Percentiles rank a stretch among this genome's conserved stretches.
Evolutionary conservation across 164 flowering plant species (phyloP).

Genomic region (Cinnamomum chago): DNA sequence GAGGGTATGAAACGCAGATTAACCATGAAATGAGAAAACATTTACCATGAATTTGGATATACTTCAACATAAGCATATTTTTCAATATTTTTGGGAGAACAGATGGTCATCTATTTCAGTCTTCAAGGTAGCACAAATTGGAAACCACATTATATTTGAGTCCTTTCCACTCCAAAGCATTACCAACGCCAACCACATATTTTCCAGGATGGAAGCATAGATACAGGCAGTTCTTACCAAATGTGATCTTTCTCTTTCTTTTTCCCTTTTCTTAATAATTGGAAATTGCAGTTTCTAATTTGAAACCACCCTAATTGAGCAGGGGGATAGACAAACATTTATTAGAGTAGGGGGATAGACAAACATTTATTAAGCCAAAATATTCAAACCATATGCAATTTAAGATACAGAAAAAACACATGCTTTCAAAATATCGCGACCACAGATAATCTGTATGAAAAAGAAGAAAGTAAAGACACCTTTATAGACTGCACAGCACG

Average conservation of each 20-base stretch:
- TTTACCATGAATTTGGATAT: not conserved
- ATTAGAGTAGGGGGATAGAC: not conserved
- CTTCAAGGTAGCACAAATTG: not conserved
- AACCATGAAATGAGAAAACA: not conserved
- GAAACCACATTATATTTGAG: not conserved
- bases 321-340: not conserved
- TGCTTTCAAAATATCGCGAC: not conserved
- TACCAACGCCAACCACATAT: not conserved
- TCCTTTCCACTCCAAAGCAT: not conserved
- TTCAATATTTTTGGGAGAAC: not conserved
- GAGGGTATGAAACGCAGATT: not conserved
- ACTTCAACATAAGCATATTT: not conserved
- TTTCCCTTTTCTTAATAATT: no score
- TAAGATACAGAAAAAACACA: not conserved
- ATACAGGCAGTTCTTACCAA: no score
- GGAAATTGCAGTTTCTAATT: no score
- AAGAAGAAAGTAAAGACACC: conserved; percentile 31
- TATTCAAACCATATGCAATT: not conserved
- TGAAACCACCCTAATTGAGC: not conserved
- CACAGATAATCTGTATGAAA: not conserved
- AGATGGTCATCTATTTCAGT: not conserved
- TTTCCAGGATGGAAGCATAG: not conserved
- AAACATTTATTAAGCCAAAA: not conserved
- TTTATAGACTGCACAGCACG: conserved; percentile 96
- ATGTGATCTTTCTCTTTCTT: no score